phyloP scores from a whole-genome alignment of 2,329 filamentous ascomycete genomes.

The Mycosphaerelloides madeirae region DNA sequence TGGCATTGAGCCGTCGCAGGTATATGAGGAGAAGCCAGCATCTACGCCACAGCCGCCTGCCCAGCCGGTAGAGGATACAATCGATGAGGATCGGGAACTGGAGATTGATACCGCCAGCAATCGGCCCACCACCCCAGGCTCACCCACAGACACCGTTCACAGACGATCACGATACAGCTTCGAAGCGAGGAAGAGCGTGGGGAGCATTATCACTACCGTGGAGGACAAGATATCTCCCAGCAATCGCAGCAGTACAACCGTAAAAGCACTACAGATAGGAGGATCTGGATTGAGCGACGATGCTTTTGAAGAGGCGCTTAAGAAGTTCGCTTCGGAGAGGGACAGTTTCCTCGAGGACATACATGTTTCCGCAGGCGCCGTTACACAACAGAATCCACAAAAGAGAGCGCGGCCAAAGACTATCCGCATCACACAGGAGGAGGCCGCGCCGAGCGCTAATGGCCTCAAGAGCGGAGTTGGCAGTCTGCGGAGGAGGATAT shows the following conservation, averaged over 20 bases:
- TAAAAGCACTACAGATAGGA: slow-evolving; percentile 45
- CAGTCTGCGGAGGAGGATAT: slow-evolving; percentile 87
- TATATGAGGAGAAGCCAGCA: slow-evolving; percentile 42
- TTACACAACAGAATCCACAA: slow-evolving; percentile 43
- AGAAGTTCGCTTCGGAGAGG: slow-evolving; percentile 93
- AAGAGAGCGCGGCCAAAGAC: slow-evolving; percentile 65
- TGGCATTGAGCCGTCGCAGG: slow-evolving; percentile 49
- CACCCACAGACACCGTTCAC: slow-evolving; percentile 35
- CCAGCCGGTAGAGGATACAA: slow-evolving; percentile 50
- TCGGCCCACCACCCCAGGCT: slow-evolving; percentile 43
- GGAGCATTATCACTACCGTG: slow-evolving; percentile 42
- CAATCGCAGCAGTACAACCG: slow-evolving; percentile 61
- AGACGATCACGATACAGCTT: slow-evolving; percentile 42
- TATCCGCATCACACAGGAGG: slow-evolving; percentile 65
- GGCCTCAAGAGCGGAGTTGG: slow-evolving; percentile 62
- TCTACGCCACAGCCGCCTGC: slow-evolving; percentile 17
- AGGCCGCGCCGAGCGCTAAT: slow-evolving; percentile 24
- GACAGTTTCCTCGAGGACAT: slow-evolving; percentile 92
- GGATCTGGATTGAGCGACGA: slow-evolving; percentile 46
- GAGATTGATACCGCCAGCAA: slow-evolving; percentile 49
- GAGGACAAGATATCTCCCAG: slow-evolving; percentile 46
- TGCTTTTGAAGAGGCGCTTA: slow-evolving; percentile 87
- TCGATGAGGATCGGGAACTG: slow-evolving; percentile 56
- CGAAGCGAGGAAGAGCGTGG: slow-evolving; percentile 49
- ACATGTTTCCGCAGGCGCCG: slow-evolving; percentile 78